These are phyloP conservation scores for Balakata baccata DNA, from an alignment of 345 rosid species.

Conservation along the genomic window DNA sequence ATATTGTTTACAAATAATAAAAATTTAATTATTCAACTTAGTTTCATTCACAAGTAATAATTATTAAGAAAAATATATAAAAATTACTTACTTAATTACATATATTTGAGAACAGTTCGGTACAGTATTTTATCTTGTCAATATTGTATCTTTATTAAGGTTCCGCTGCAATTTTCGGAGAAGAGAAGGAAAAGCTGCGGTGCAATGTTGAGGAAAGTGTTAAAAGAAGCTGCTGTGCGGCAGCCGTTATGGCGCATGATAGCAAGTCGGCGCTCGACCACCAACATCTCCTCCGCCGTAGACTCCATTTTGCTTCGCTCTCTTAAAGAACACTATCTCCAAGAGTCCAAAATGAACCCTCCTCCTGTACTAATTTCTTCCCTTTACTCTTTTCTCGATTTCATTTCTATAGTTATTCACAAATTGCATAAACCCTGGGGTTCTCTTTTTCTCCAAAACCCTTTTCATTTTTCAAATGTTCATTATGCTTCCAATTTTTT, in stretches of 20 bases:
- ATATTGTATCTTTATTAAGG: too few relatives aligned
- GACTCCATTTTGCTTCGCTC: constrained; percentile 78
- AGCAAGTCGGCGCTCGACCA: constrained; percentile 27
- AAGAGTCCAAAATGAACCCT: constrained; percentile 83
- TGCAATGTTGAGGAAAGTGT: constrained; percentile 45
- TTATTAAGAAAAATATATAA: too few relatives aligned
- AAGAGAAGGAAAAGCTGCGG: too few relatives aligned
- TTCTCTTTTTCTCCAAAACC: not conserved
- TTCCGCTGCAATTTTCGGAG: too few relatives aligned
- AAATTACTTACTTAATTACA: too few relatives aligned
- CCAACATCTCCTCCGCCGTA: constrained; percentile 50
- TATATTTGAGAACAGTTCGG: too few relatives aligned
- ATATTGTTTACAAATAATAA: too few relatives aligned
- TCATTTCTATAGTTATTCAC: not conserved
- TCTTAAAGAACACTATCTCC: constrained; percentile 85
- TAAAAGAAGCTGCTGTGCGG: constrained; percentile 29
- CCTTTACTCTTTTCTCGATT: not conserved
- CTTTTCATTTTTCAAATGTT: too few relatives aligned
- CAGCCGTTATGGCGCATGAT: constrained; percentile 36
- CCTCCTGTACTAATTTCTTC: constrained; percentile 57
- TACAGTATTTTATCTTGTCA: too few relatives aligned
- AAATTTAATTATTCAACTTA: too few relatives aligned
- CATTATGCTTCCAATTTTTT: too few relatives aligned
- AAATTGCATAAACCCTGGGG: not conserved
- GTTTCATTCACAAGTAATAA: too few relatives aligned